phyloP scores from a whole-genome alignment of 73 alveolate genomes.

The Paramecium tetraurelia region DNA sequence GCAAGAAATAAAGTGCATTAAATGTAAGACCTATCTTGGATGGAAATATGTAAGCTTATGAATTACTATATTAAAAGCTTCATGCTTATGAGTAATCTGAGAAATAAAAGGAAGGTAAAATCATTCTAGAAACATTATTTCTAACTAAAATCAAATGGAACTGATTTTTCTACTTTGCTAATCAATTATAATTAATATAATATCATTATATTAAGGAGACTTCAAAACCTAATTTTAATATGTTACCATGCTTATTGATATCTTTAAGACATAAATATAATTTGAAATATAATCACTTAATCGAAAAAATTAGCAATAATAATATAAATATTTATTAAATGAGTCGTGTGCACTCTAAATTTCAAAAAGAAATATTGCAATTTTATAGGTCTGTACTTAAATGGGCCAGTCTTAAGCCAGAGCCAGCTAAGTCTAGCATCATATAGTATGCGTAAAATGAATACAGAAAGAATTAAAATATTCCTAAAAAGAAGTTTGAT shows the following conservation, averaged over 20 bases:
- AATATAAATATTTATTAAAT: too few relatives aligned
- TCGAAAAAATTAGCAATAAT: neutral
- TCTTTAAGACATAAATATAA: too few relatives aligned
- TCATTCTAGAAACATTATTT: neutral
- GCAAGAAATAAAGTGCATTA: neutral
- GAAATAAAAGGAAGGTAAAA: constrained; percentile 43
- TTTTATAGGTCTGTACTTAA: neutral
- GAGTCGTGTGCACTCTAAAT: neutral
- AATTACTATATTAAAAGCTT: neutral
- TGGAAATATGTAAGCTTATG: constrained; percentile 24
- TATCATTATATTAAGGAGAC: neutral
- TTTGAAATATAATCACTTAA: neutral
- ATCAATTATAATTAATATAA: neutral
- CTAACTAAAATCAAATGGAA: neutral
- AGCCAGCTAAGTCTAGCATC: neutral
- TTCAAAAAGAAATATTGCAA: neutral
- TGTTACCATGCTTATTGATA: too few relatives aligned
- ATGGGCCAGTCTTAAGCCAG: neutral
- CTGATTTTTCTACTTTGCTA: neutral
- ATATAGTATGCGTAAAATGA: neutral
- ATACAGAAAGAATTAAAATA: neutral
- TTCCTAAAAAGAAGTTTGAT: neutral
- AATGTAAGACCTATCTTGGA: neutral
- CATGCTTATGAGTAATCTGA: neutral
- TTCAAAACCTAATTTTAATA: neutral